Conservation (phyloP, 2,329 filamentous ascomycete species). For the Paecilomyces dactylethromorphus region DNA sequence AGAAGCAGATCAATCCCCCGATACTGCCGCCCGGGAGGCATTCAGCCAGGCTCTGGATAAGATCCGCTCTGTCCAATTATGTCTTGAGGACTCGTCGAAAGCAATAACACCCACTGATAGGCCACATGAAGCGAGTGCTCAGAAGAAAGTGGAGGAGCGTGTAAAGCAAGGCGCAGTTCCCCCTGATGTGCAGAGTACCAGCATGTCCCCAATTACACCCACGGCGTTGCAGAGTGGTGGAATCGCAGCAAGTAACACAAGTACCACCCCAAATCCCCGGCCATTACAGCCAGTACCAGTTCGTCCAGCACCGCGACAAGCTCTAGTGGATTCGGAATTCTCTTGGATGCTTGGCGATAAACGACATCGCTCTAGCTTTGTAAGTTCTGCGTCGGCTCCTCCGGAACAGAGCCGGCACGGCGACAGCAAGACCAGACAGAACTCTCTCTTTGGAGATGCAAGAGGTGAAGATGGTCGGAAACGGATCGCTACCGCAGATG, state of each 20-base stretch:
- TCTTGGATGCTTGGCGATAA: conserved; percentile 46
- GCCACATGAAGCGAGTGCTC: not conserved
- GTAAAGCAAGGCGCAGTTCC: not conserved
- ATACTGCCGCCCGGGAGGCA: conserved; percentile 19
- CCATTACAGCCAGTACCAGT: conserved; percentile 14
- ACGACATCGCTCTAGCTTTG: conserved; percentile 38
- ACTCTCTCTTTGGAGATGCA: conserved; percentile 26
- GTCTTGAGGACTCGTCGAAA: conserved; percentile 34
- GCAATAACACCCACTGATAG: conserved; percentile 13
- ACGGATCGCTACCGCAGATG: conserved; percentile 23
- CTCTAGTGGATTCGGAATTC: conserved; percentile 41
- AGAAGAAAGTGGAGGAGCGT: not conserved
- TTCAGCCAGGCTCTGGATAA: conserved; percentile 33
- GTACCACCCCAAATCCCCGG: not conserved
- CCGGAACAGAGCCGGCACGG: conserved; percentile 37
- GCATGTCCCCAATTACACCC: not conserved
- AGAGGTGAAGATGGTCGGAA: conserved; percentile 19
- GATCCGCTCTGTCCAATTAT: conserved; percentile 37
- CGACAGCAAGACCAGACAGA: conserved; percentile 22
- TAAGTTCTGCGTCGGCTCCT: conserved; percentile 37
- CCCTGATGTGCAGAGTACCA: not conserved
- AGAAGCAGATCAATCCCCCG: conserved; percentile 15
- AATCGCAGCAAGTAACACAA: not conserved
- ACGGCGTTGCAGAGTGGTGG: not conserved
- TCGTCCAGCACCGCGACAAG: conserved; percentile 27